A percentile compares a stretch with the other conserved stretches of the same genome.
phyloP scores from a whole-genome alignment of 352 stramenopile genomes.

The Phytophthora rubi region DNA sequence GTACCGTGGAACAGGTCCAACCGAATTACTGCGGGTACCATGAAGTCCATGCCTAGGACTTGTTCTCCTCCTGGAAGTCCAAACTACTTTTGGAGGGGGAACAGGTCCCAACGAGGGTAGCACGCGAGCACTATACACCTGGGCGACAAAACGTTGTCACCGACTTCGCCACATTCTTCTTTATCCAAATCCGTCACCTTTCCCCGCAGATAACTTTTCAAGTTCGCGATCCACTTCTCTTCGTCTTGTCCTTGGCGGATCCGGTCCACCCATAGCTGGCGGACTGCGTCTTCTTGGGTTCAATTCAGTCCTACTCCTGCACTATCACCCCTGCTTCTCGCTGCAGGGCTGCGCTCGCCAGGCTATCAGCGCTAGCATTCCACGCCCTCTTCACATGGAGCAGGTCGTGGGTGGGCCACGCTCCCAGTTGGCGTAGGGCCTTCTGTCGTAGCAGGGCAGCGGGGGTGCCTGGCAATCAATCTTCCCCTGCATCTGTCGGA shows the following conservation, averaged over 20 bases:
- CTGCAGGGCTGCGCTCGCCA: background rate
- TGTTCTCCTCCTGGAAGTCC: too few species aligned
- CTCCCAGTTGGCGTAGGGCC: background rate
- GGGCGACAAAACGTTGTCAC: too few species aligned
- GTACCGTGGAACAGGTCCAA: too few species aligned
- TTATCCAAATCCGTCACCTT: background rate
- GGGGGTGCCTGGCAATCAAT: slow-evolving; percentile 8
- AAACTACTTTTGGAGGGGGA: too few species aligned
- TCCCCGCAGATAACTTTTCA: background rate
- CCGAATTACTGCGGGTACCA: too few species aligned
- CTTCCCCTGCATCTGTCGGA: too few species aligned
- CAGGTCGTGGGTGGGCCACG: background rate
- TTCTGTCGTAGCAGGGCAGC: background rate
- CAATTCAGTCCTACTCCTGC: background rate
- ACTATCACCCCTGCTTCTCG: background rate
- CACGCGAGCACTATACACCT: too few species aligned
- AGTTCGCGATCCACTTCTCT: slow-evolving; percentile 7
- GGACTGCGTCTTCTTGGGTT: background rate
- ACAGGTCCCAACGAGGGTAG: too few species aligned
- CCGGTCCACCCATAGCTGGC: background rate
- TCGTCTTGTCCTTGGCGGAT: slow-evolving; percentile 8
- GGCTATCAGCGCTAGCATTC: slow-evolving; percentile 2
- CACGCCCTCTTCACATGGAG: slow-evolving; percentile 5
- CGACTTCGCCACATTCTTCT: too few species aligned
- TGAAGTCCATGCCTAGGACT: too few species aligned